A percentile compares a stretch with the other conserved stretches of the same genome.
phyloP scores from a whole-genome alignment of 2,329 filamentous ascomycete genomes.

The Calonectria pseudoreteaudii region DNA sequence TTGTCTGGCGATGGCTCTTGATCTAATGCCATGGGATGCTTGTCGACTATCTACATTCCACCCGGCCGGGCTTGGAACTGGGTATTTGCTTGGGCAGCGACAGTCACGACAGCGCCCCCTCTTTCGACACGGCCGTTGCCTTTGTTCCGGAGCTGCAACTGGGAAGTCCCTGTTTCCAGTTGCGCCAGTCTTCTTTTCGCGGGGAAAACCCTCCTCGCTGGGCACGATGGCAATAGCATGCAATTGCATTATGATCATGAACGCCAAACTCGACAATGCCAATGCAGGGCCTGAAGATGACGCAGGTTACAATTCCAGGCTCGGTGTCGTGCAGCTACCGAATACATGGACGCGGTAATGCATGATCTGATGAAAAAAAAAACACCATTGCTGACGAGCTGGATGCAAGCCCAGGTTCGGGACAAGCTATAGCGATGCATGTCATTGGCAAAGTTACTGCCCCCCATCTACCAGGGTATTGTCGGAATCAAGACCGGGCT shows the following conservation, averaged over 20 bases:
- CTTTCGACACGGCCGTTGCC: background rate
- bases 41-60: conserved; percentile 28
- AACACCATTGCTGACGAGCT: conserved; percentile 26
- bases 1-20: conserved; percentile 40
- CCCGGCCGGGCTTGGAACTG: conserved; percentile 24
- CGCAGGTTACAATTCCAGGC: conserved; percentile 3
- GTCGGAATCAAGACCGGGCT: conserved; percentile 6
- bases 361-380: conserved; percentile 37
- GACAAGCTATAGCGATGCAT: conserved; percentile 21
- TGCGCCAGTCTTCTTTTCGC: conserved; percentile 10
- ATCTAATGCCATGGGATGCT: conserved; percentile 36
- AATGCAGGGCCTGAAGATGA: background rate
- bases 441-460: conserved; percentile 26
- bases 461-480: conserved; percentile 1
- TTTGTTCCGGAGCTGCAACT: conserved; percentile 21
- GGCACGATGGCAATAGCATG: background rate
- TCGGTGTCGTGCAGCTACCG: conserved; percentile 32
- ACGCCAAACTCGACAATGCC: background rate
- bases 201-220: background rate
- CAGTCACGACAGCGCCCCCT: conserved; percentile 11
- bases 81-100: conserved; percentile 15
- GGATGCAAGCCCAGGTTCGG: conserved; percentile 25
- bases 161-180: conserved; percentile 35
- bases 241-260: background rate
- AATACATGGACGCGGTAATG: conserved; percentile 27